Conservation (phyloP, 2,329 filamentous ascomycete genomes). For the Pseudogymnoascus sp. region DNA sequence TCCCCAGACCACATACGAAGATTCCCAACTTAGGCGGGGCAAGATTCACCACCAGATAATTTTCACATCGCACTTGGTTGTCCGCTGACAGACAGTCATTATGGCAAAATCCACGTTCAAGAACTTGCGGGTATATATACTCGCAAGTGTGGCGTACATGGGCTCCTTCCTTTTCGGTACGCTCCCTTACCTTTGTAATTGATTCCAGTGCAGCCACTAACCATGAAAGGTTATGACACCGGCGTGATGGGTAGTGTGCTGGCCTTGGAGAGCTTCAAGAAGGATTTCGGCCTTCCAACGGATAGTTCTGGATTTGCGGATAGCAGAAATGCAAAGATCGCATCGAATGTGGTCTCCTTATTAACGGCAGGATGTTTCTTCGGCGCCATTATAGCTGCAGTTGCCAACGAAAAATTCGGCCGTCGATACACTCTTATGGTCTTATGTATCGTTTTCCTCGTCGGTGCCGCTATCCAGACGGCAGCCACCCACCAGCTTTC, state of each 20-base stretch:
- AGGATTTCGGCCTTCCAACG: slow-evolving; percentile 19
- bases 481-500: slow-evolving; percentile 36
- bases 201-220: background rate
- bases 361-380: slow-evolving; percentile 45
- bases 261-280: slow-evolving; percentile 18
- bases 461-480: slow-evolving; percentile 37
- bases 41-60: background rate
- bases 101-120: background rate
- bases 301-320: slow-evolving; percentile 13
- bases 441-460: slow-evolving; percentile 34
- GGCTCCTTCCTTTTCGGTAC: slow-evolving; percentile 19
- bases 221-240: slow-evolving; percentile 15
- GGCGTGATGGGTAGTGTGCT: slow-evolving; percentile 19
- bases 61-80: background rate
- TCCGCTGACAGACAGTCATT: background rate
- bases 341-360: slow-evolving; percentile 37
- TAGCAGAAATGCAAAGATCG: slow-evolving; percentile 8
- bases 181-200: background rate
- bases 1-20: background rate
- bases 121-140: background rate
- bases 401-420: slow-evolving; percentile 38
- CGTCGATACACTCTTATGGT: slow-evolving; percentile 37
- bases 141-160: slow-evolving; percentile 17
- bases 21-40: background rate
- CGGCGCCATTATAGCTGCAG: slow-evolving; percentile 42